Percentiles rank a stretch among this genome's conserved stretches.
Evolutionary conservation across 139 green algal species (phyloP).

Genomic region (Chlamydomonas sp.): DNA sequence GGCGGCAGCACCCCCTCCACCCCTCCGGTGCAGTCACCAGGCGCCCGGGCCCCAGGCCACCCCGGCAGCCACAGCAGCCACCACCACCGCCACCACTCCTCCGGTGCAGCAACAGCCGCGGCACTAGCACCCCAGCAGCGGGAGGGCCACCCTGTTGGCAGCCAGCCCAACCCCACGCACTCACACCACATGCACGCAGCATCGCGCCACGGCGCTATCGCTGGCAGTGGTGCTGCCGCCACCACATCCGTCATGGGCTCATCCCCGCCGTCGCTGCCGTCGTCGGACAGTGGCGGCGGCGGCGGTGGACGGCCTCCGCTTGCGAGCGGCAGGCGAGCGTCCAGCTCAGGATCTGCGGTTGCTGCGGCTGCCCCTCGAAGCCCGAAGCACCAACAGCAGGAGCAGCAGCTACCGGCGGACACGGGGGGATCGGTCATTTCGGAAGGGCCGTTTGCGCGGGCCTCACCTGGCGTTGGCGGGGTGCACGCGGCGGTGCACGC

Average conservation of each 20-base stretch:
- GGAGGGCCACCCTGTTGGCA: no score
- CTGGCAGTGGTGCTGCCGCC: no score
- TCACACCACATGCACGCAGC: no score
- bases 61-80: not conserved
- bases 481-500: not conserved
- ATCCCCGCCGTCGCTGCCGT: not conserved
- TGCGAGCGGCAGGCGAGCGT: no score
- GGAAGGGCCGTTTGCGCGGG: no score
- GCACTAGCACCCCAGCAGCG: no score
- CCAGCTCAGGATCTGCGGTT: not conserved
- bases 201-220: no score
- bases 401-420: not conserved
- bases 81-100: not conserved
- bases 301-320: not conserved
- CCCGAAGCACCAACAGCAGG: not conserved
- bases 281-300: not conserved
- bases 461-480: no score
- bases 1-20: constrained; percentile 24
- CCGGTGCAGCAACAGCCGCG: no score
- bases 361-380: not conserved
- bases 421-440: not conserved
- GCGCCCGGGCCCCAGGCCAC: no score
- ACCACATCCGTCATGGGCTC: no score
- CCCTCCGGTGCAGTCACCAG: constrained; percentile 11
- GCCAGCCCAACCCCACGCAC: no score